Evolutionary conservation across 2,329 filamentous ascomycete genomes (phyloP).

Genomic region (Macrophomina tecta): DNA sequence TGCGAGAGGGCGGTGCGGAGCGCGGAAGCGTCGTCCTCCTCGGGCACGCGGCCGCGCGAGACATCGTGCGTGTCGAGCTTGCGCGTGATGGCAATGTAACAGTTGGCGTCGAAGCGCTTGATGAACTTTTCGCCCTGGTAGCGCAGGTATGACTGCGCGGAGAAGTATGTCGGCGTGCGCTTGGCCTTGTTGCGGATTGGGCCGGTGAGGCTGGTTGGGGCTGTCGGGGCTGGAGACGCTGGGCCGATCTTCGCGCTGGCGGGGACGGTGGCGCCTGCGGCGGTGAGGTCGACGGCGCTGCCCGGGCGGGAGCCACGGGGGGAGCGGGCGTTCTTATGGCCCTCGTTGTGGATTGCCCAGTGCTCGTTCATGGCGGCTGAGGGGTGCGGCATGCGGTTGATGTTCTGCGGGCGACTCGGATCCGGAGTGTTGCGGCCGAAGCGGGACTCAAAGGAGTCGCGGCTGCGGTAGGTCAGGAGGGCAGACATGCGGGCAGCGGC

Average conservation of each 20-base stretch:
- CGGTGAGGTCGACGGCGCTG: slow-evolving; percentile 37
- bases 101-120: slow-evolving; percentile 95
- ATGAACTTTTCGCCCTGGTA: slow-evolving; percentile 98
- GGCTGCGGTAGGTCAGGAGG: slow-evolving; percentile 91
- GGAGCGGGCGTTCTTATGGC: slow-evolving; percentile 55
- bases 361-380: slow-evolving; percentile 51
- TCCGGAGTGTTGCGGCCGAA: slow-evolving; percentile 95
- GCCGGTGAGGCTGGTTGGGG: slow-evolving; percentile 35
- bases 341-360: slow-evolving; percentile 60
- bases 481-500: slow-evolving; percentile 97
- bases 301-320: slow-evolving; percentile 49
- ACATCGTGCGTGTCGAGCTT: slow-evolving; percentile 98
- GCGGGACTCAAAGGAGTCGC: slow-evolving; percentile 94
- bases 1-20: slow-evolving; percentile 73
- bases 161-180: slow-evolving; percentile 79
- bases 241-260: slow-evolving; percentile 45
- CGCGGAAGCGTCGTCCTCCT: slow-evolving; percentile 40
- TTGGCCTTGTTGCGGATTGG: slow-evolving; percentile 37
- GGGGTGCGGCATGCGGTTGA: slow-evolving; percentile 69
- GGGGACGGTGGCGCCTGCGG: slow-evolving; percentile 35
- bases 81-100: slow-evolving; percentile 97
- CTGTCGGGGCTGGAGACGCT: slow-evolving; percentile 37
- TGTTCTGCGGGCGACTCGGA: slow-evolving; percentile 80
- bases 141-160: slow-evolving; percentile 93
- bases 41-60: slow-evolving; percentile 70